Base-by-base conservation (phyloP, 192 early-diverging fungal species). In the Coemansia sp. region DNA sequence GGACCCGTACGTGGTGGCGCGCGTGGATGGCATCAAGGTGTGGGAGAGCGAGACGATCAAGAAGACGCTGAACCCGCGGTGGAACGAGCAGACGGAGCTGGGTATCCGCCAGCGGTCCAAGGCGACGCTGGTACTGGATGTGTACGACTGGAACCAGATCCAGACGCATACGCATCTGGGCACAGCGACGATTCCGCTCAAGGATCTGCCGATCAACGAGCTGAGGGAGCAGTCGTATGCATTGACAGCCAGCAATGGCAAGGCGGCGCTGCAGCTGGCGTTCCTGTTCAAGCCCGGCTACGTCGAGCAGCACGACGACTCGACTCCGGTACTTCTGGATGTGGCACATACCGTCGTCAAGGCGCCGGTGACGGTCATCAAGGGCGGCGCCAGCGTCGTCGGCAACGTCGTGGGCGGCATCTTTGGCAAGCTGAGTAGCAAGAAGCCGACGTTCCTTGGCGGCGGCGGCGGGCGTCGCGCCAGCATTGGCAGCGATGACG, bases 111-210 rank as follows among this genome's bases (percentile, higher is more conserved):
- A 63, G 53, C 82, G 90, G 42, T 81, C 65, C 4, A 79, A 75
- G 48, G 71, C 87, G 13, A 69, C 76, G 40, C 75, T 91, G 62
- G 62, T 68, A 29, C 81, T 91, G 15, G 84, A 89, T 36, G 79
- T 91, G 10, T 93, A 75, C 61, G 91, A 93, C 71, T 93, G 90
- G 90, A 88, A 93, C 59, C 85, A 89, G 74, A 68, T 93, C 36
- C 84, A 83, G 44, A 77, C 83, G 19, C 78, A 86, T 61, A 85
- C 82, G 37, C 79, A 81, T 41, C 71, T 93, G 7, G 90, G 87
- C 50, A 50, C 59, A 4, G 74, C 70, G 17, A 65, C 65, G 7
- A 66, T 93, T 36, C 70, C 84, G 37, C 71, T 93, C 19, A 63
- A 63, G 25, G 79, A 81, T 29, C 65, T 89, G 29, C 84, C 84